Evolutionary conservation across 257 asterid species (phyloP), one percentile per base, ranked within the genome.

Genomic region (Capsicum pubescens): DNA sequence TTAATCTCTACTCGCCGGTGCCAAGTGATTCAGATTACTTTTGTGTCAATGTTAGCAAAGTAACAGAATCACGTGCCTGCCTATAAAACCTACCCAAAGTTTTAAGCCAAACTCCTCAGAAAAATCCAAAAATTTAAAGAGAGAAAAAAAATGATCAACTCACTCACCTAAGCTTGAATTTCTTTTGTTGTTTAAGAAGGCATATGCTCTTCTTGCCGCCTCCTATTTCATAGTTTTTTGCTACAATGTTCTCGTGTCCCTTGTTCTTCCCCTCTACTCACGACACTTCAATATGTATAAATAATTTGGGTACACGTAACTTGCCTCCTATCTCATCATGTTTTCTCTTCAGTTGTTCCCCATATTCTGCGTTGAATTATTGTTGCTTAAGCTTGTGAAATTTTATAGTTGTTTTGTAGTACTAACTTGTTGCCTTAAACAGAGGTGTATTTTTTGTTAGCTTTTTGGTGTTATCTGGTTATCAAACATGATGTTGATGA

Each of bases 91-190:
- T n/a, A 44, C 79, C 11, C 36, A 46, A 71, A 2, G 79, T 46
- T 46, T 71, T 71, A 44, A n/a, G 79, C 79, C 2, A 13, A 71
- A 46, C 79, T 16, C 79, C 79, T 9, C 10, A n/a, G 79, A 46
- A 35, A 69, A 69, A 71, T 46, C 79, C 79, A 46, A 17, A 46
- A 71, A 39, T 44, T 42, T 9, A 71, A n/a, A 17, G 58, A 71
- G 39, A 71, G 3, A 71, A 71, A 44, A 2, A 46, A 19, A 71
- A 71, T 9, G 54, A 44, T 71, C 79, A 17, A 71, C 17, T 8
- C 17, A 71, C 5, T 44, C 57, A 10, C 39, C 9, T 17, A n/a
- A 71, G 79, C 36, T 71, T 71, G 35, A 0, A 52, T 46, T 44
- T 71, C 32, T 26, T 26, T 9, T 71, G 36, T 71, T 5, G 79